Base-by-base conservation (phyloP, 768 basidiomycete genomes). In the Saitozyma sp. region DNA sequence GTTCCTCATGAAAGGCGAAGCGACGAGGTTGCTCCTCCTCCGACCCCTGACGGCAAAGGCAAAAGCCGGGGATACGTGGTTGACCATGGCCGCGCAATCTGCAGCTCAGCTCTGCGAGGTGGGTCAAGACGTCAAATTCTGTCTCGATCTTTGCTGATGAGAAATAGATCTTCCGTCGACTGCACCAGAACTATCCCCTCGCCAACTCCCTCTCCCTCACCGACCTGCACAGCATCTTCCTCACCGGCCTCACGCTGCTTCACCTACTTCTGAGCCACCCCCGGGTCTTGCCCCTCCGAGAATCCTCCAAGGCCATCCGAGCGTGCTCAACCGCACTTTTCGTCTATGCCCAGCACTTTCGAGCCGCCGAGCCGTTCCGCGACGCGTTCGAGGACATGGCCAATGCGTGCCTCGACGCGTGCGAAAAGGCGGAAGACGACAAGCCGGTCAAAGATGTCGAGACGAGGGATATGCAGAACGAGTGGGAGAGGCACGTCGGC, bases 341-440 rank as follows among this genome's bases (percentile, higher is more conserved):
- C 45, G 56, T 65, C 9, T 65, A 61, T 29, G 59, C 64, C 3
- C 64, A 65, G 52, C 59, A 56, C 19, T 65, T 61, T 55, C 52
- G 54, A 46, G 64, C 59, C 5, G 64, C 64, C 38, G 55, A 52
- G 17, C 64, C 64, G 16, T 65, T 65, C 55, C 49, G 59, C 19
- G 64, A 65, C 41, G 54, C 55, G 8, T 65, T 65, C 50, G 64
- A 61, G 60, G 60, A 61, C 29, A 61, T 61, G 60, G 60, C 60
- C n/a, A 61, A 61, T 29, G 60, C 60, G n/a, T 61, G 60, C 41
- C 38, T 61, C 43, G 60, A 61, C 38, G 60, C 60, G 11, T 61
- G 60, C 37, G 60, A 61, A 20, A 41, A 49, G 8, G 60, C 60
- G 6, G 60, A 42, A 19, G 54, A 49, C 42, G 60, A 61, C 29